Evolutionary conservation across 495 filamentous ascomycete species (phyloP).

Genomic region (Entonaema liquescens): DNA sequence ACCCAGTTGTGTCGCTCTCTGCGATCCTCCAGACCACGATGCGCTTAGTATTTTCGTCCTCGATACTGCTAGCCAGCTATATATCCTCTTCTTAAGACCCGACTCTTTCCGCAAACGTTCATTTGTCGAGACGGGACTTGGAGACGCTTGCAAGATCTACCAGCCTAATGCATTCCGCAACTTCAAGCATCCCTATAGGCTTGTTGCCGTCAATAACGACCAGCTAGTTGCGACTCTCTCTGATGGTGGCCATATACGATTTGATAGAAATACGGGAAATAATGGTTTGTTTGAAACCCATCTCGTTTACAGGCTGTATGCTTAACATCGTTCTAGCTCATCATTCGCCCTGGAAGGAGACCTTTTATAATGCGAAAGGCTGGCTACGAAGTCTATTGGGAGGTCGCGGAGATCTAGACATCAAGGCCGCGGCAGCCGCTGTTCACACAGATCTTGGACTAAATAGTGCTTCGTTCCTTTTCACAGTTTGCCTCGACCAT

Average conservation of each 20-base stretch:
- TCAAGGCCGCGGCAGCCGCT: constrained; percentile 42
- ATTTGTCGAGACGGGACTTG: constrained; percentile 73
- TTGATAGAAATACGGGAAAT: constrained; percentile 71
- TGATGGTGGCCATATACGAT: constrained; percentile 80
- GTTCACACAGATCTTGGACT: constrained; percentile 63
- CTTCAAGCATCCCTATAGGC: constrained; percentile 81
- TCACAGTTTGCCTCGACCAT: constrained; percentile 87
- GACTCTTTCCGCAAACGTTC: constrained; percentile 77
- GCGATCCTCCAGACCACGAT: constrained; percentile 81
- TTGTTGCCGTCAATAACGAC: constrained; percentile 74
- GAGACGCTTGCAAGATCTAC: constrained; percentile 79
- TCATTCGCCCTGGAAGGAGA: constrained; percentile 76
- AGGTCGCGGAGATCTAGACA: constrained; percentile 54
- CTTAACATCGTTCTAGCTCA: constrained; percentile 32
- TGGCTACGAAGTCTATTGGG: constrained; percentile 80
- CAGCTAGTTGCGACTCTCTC: constrained; percentile 82
- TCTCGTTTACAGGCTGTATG: neutral
- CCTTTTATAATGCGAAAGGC: constrained; percentile 78
- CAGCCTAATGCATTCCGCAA: constrained; percentile 71
- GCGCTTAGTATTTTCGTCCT: constrained; percentile 80
- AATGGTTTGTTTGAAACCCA: constrained; percentile 63
- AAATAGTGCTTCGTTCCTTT: constrained; percentile 65
- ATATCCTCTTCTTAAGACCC: constrained; percentile 79
- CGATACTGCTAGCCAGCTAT: constrained; percentile 78
- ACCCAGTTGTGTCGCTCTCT: constrained; percentile 78